These are phyloP conservation scores for Mucor piriformis DNA, from an alignment of 371 early-diverging fungal species.

Conservation along the genomic window DNA sequence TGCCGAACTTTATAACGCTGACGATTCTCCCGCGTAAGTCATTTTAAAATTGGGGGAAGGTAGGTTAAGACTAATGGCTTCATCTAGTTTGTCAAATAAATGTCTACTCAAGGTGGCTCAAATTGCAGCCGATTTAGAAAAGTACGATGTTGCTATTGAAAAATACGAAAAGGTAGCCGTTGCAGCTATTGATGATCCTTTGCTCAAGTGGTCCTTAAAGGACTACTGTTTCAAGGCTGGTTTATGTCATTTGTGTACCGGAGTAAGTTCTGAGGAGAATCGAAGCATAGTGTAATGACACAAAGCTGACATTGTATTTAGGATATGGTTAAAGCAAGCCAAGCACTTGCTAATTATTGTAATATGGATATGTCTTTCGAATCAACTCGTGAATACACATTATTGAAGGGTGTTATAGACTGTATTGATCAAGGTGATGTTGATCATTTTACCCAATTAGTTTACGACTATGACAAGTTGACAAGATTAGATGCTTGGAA, in stretches of 20 bases:
- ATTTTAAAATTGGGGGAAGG: background rate
- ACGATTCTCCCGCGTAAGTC: slow-evolving; percentile 88
- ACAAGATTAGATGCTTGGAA: slow-evolving; percentile 96
- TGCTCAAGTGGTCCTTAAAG: slow-evolving; percentile 93
- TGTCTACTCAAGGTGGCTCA: slow-evolving; percentile 90
- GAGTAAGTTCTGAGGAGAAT: slow-evolving; percentile 43
- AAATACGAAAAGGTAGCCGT: slow-evolving; percentile 87
- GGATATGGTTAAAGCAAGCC: slow-evolving; percentile 42
- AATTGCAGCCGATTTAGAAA: slow-evolving; percentile 86
- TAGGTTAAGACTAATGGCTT: background rate
- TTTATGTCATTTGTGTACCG: slow-evolving; percentile 82
- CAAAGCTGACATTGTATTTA: slow-evolving; percentile 4
- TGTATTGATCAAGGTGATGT: slow-evolving; percentile 81
- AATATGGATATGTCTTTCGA: slow-evolving; percentile 84
- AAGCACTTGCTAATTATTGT: slow-evolving; percentile 48
- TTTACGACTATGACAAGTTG: slow-evolving; percentile 85
- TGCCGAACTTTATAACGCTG: slow-evolving; percentile 89
- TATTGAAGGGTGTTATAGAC: slow-evolving; percentile 74
- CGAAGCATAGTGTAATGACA: background rate
- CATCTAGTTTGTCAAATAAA: slow-evolving; percentile 78
- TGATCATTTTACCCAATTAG: slow-evolving; percentile 80
- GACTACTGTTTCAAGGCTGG: slow-evolving; percentile 96
- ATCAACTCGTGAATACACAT: slow-evolving; percentile 81
- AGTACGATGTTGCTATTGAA: slow-evolving; percentile 86
- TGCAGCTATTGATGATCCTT: slow-evolving; percentile 82